Base-by-base conservation (phyloP, 257 asterid species). In the Solanum dulcamara region DNA sequence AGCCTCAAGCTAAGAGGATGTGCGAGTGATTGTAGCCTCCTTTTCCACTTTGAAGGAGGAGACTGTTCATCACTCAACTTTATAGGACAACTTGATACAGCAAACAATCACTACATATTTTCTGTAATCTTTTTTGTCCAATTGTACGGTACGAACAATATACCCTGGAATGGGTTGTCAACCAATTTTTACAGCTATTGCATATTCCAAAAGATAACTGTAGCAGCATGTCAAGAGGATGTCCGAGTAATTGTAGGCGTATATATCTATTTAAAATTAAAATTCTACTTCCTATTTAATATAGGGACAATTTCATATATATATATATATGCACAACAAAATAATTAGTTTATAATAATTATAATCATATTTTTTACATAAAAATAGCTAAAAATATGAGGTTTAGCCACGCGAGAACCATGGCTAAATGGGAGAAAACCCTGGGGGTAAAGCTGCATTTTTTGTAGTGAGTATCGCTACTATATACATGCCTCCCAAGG, bases 11-110 rank as follows among this genome's bases (percentile, higher is more conserved):
- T 75, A 68, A 48, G 51, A 66, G 40, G 37, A 33, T 88, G 88
- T 87, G 28, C 30, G 89, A 81, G 77, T 44, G 83, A 87, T 32
- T 86, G 91, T 89, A 89, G 90, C 90, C 90, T 84, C 86, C 86
- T 81, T 87, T 83, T 57, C 85, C 67, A 38, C 89, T 86, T 84
- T 15, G 59, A 67, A 87, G 84, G 68, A 87, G 85, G 87, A 89
- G 90, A 88, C 84, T 86, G 89, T 86, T 87, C 91, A 86, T 89
- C 89, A 66, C 86, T 86, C 90, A 81, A 3, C 81, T 28, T 17
- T 89, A 79, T 85, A 64, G 87, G 91, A 86, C 87, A 81, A 32
- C 35, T 38, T 83, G 81, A 40, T 62, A 85, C 86, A 48, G 68
- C 90, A 89, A 84, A 86, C 80, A 85, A 72, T 40, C 48, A 62